These are phyloP conservation scores for Xylaria sp. DNA, from an alignment of 2,329 filamentous ascomycete species.

Conservation along the genomic window DNA sequence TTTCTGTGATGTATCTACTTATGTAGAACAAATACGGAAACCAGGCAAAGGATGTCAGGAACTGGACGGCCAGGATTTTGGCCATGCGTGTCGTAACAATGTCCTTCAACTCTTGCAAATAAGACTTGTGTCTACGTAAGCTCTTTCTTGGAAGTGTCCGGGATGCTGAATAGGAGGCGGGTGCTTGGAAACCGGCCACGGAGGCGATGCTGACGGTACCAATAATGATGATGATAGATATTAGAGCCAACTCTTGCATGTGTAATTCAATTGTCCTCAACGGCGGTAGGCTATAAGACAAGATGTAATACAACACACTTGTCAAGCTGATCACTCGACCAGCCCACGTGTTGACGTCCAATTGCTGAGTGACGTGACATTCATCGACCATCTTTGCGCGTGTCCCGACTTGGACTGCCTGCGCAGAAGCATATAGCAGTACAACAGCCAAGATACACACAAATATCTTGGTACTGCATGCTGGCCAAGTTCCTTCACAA, in stretches of 20 bases:
- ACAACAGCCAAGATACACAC: slow-evolving; percentile 14
- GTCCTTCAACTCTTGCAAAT: neutral
- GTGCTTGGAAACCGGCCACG: neutral
- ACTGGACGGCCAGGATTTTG: slow-evolving; percentile 14
- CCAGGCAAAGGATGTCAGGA: slow-evolving; percentile 19
- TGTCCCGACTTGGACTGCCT: slow-evolving; percentile 18
- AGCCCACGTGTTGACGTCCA: slow-evolving; percentile 17
- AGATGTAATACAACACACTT: slow-evolving; percentile 23
- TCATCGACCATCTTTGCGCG: slow-evolving; percentile 22
- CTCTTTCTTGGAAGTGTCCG: neutral
- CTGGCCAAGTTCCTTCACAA: slow-evolving; percentile 5
- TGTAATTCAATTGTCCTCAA: slow-evolving; percentile 18
- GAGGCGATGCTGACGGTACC: slow-evolving; percentile 1
- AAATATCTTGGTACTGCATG: slow-evolving; percentile 14
- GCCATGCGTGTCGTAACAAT: slow-evolving; percentile 1
- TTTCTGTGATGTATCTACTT: slow-evolving; percentile 15
- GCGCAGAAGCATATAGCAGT: slow-evolving; percentile 17
- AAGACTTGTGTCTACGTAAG: neutral
- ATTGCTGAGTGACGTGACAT: slow-evolving; percentile 10
- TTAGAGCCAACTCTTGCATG: slow-evolving; percentile 25
- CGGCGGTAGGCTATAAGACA: slow-evolving; percentile 14
- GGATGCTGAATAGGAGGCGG: neutral
- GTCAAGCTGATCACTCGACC: slow-evolving; percentile 23
- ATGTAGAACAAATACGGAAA: slow-evolving; percentile 26
- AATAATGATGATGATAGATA: slow-evolving; percentile 21